A percentile compares a stretch with the other conserved stretches of the same genome.
These are phyloP conservation scores for Leptographium radiaticola DNA, from an alignment of 2,329 filamentous ascomycete genomes.

Conservation along the genomic window DNA sequence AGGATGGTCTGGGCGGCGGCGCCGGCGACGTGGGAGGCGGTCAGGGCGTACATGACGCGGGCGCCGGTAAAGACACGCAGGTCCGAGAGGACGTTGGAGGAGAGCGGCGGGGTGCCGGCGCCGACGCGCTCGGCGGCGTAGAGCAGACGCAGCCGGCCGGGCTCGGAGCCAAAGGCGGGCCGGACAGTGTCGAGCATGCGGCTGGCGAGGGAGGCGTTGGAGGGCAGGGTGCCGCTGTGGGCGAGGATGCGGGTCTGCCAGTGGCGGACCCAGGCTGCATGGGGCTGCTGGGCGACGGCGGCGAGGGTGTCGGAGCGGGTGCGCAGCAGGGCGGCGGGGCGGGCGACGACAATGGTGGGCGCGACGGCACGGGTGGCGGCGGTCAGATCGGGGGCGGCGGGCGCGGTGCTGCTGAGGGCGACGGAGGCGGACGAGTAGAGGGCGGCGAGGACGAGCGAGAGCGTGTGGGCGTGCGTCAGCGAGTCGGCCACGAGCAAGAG, in stretches of 20 bases:
- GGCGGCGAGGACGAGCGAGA: slow-evolving; percentile 68
- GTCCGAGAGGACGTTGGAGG: slow-evolving; percentile 60
- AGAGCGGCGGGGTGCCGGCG: slow-evolving; percentile 48
- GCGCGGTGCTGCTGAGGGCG: slow-evolving; percentile 79
- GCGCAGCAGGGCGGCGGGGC: slow-evolving; percentile 57
- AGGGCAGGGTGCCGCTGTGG: slow-evolving; percentile 61
- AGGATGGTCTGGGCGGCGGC: slow-evolving; percentile 65
- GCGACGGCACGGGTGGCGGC: slow-evolving; percentile 61
- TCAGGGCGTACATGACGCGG: slow-evolving; percentile 73
- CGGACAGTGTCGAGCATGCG: slow-evolving; percentile 45
- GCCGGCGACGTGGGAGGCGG: slow-evolving; percentile 72
- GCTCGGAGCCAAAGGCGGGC: slow-evolving; percentile 45
- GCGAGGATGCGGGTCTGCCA: slow-evolving; percentile 57
- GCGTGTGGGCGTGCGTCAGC: slow-evolving; percentile 64
- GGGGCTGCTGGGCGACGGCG: slow-evolving; percentile 20
- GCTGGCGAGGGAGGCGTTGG: slow-evolving; percentile 46
- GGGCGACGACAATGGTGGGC: slow-evolving; percentile 72
- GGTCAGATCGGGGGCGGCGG: slow-evolving; percentile 54
- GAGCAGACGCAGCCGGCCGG: slow-evolving; percentile 68
- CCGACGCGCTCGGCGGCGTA: slow-evolving; percentile 65
- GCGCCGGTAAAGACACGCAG: slow-evolving; percentile 70
- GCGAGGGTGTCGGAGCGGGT: slow-evolving; percentile 49
- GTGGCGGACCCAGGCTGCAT: slow-evolving; percentile 53
- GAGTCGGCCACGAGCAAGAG: slow-evolving; percentile 76
- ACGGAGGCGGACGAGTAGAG: slow-evolving; percentile 76